Conservation (phyloP, 805 yeast genomes). For the Debaryomyces tyrocola region DNA sequence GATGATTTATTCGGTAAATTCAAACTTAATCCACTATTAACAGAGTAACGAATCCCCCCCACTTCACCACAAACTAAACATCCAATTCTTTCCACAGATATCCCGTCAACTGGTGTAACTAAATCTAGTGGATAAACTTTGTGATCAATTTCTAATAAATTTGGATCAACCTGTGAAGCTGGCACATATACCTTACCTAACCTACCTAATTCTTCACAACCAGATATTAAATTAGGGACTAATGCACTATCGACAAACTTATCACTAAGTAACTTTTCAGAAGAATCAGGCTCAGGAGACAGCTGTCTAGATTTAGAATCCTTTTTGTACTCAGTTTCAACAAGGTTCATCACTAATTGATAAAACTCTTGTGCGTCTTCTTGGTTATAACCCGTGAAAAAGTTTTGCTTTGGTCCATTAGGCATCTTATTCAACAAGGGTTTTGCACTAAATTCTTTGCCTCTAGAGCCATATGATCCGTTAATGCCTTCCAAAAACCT, state of each 20-base stretch:
- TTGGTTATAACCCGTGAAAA: slow-evolving; percentile 83
- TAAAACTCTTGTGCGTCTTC: slow-evolving; percentile 97
- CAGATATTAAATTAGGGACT: slow-evolving; percentile 28
- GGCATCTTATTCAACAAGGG: slow-evolving; percentile 65
- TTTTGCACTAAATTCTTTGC: slow-evolving; percentile 63
- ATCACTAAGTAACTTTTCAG: slow-evolving; percentile 7
- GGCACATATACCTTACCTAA: slow-evolving; percentile 70
- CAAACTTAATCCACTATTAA: slow-evolving; percentile 70
- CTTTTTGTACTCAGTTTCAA: slow-evolving; percentile 58
- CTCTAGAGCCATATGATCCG: slow-evolving; percentile 49
- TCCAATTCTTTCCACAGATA: slow-evolving; percentile 84
- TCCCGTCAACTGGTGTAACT: slow-evolving; percentile 90
- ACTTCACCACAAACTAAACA: slow-evolving; percentile 90
- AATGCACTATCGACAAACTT: slow-evolving; percentile 19
- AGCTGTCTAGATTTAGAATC: slow-evolving; percentile 19
- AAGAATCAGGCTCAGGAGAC: slow-evolving; percentile 21
- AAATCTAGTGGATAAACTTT: slow-evolving; percentile 55
- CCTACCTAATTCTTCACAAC: slow-evolving; percentile 51
- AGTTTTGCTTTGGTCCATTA: slow-evolving; percentile 74
- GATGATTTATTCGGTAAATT: slow-evolving; percentile 54
- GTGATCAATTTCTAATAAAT: slow-evolving; percentile 42
- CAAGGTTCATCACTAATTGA: slow-evolving; percentile 68
- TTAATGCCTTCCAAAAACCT: slow-evolving; percentile 57
- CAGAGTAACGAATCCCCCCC: slow-evolving; percentile 86
- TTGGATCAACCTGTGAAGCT: slow-evolving; percentile 75